Evolutionary conservation across 1,139 yeast species (phyloP).

Genomic region (Yamadazyma sp.): DNA sequence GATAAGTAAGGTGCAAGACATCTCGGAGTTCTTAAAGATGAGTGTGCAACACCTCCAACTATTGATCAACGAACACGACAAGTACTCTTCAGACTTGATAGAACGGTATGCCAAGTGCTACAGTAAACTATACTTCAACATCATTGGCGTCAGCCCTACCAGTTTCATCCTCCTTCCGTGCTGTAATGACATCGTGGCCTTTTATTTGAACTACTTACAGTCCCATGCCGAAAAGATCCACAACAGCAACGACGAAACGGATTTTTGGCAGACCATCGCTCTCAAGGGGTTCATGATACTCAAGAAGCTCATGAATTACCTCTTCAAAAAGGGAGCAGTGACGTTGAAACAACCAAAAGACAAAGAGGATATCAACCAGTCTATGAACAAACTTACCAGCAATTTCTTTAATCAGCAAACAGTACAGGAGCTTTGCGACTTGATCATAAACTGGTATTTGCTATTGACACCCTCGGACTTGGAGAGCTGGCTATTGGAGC

Average conservation of each 20-base stretch:
- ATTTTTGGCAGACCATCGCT: constrained; percentile 75
- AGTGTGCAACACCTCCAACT: constrained; percentile 62
- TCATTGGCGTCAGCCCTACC: constrained; percentile 62
- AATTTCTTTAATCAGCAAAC: constrained; percentile 60
- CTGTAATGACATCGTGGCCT: constrained; percentile 57
- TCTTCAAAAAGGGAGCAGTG: constrained; percentile 66
- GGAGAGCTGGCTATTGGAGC: constrained; percentile 79
- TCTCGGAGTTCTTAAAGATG: constrained; percentile 58
- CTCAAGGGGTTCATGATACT: constrained; percentile 69
- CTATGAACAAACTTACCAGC: constrained; percentile 51
- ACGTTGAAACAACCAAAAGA: constrained; percentile 65
- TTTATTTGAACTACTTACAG: constrained; percentile 59
- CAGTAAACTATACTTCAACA: constrained; percentile 66
- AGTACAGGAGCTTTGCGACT: constrained; percentile 59
- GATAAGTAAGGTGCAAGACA: constrained; percentile 59
- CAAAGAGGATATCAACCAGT: constrained; percentile 56
- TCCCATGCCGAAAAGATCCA: constrained; percentile 64
- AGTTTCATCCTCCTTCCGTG: constrained; percentile 70
- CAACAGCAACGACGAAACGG: constrained; percentile 49
- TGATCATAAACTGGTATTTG: constrained; percentile 71
- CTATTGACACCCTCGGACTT: constrained; percentile 72
- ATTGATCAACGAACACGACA: constrained; percentile 55
- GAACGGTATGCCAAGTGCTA: constrained; percentile 75
- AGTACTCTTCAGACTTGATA: constrained; percentile 53
- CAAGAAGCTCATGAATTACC: constrained; percentile 61